Evolutionary conservation across 768 basidiomycete genomes (phyloP), one percentile per base, ranked within the genome.

Genomic region (Xerocomellus intermedius): DNA sequence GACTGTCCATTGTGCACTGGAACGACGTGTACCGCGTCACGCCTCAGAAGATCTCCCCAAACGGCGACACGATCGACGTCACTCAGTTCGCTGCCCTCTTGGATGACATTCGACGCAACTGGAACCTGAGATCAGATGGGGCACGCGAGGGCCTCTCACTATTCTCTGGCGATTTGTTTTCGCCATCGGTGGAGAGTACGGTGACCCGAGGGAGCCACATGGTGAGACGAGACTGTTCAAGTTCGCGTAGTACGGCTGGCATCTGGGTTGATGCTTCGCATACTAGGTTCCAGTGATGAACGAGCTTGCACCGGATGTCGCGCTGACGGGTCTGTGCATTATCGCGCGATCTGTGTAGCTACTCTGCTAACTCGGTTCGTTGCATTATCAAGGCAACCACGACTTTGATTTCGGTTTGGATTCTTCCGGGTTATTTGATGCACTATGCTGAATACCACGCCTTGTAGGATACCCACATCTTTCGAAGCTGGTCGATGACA

Each of bases 131-230:
- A 53, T 39, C 68, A 37, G 81, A 83, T 57, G 80, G 81, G 5
- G 72, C 74, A 46, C 77, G 76, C 59, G 87, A 91, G 62, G 93
- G 93, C 0, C 74, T 97, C 9, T 77, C 87, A 0, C 72, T 97
- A 5, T 97, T 96, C 71, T 94, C 91, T 35, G 94, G 94, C 9
- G 94, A 96, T 69, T 76, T 92, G 12, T 95, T 95, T 69, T 86
- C 88, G 19, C 94, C 93, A 0, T 91, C 88, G 2, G 79, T 91
- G 1, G 94, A 95, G 72, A 90, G 87, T 58, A 86, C 89, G 4
- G 86, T 96, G 36, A 94, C 93, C 6, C 77, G 93, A 68, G 93
- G 93, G 45, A 90, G 87, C 63, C 92, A 95, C 81, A 91, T 94
- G 91, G 92, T 91, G 60, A 51, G 33, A 16, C 33, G 33, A 35